Percentiles rank a stretch among this genome's conserved stretches.
Evolutionary conservation across 306 rosid genomes (phyloP).

Genomic region (Pyrus bretschneideri): DNA sequence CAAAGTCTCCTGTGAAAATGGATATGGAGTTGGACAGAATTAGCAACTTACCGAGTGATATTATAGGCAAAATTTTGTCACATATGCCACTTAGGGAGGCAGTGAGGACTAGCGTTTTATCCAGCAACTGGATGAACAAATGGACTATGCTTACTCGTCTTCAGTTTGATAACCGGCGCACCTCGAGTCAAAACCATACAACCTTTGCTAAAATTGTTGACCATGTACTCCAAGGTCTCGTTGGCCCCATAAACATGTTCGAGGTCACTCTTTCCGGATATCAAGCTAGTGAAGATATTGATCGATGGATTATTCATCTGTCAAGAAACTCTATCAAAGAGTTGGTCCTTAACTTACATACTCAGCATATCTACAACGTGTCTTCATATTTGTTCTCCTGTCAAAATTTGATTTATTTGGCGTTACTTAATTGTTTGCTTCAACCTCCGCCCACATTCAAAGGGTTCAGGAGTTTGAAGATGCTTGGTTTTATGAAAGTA

Average conservation of each 20-base stretch:
- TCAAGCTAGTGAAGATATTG: constrained; percentile 31
- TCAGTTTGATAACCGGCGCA: constrained; percentile 28
- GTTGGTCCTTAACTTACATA: constrained; percentile 48
- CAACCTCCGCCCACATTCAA: constrained; percentile 33
- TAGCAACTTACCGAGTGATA: constrained; percentile 39
- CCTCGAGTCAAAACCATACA: constrained; percentile 18
- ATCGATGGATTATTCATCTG: constrained; percentile 47
- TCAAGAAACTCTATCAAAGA: constrained; percentile 35
- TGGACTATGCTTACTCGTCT: constrained; percentile 40
- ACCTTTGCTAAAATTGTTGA: constrained; percentile 33
- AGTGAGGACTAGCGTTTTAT: constrained; percentile 47
- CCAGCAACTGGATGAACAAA: constrained; percentile 56
- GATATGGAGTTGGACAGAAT: constrained; percentile 41
- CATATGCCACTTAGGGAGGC: constrained; percentile 44
- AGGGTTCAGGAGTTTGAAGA: constrained; percentile 48
- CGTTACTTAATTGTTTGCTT: constrained; percentile 35
- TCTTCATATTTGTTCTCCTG: constrained; percentile 42
- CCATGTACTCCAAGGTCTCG: constrained; percentile 19
- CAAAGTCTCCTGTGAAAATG: constrained; percentile 14
- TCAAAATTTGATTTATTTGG: constrained; percentile 35
- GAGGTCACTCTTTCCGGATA: constrained; percentile 32
- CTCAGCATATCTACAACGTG: constrained; percentile 27
- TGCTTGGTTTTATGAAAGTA: constrained; percentile 25
- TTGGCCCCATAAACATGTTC: constrained; percentile 39
- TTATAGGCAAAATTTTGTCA: constrained; percentile 40